A percentile compares a stretch with the other conserved stretches of the same genome.
These are phyloP conservation scores for Solanum chilense DNA, from an alignment of 257 asterid species.

Conservation along the genomic window DNA sequence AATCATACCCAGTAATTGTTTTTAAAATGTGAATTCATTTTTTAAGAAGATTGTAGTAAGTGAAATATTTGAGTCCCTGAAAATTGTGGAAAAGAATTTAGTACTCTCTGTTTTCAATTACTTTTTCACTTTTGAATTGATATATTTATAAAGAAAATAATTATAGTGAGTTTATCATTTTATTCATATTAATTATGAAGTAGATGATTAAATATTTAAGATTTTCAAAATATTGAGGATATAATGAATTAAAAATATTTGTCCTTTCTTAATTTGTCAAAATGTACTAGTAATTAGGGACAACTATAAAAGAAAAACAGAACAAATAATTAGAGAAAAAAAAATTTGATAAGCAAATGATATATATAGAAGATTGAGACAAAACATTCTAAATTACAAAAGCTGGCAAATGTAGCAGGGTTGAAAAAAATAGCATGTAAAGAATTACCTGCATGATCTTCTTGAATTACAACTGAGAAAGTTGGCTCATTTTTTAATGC, in stretches of 20 bases:
- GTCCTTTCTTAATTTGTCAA: no score
- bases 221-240: no score
- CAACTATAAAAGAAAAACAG: no score
- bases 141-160: no score
- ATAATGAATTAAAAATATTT: no score
- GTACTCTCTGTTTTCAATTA: no score
- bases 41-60: neutral
- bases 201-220: no score
- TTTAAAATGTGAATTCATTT: neutral
- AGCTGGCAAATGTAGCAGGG: neutral
- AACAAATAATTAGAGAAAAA: no score
- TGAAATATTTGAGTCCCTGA: neutral
- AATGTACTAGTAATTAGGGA: no score
- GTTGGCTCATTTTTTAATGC: neutral
- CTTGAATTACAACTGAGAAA: neutral
- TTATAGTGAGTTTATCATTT: no score
- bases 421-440: neutral
- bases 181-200: no score
- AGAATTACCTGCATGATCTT: neutral
- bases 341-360: neutral
- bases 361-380: neutral
- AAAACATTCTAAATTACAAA: neutral
- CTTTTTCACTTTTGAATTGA: no score
- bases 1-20: neutral
- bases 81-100: neutral